Evolutionary conservation across 139 green algal genomes (phyloP).

Genomic region (Volvox reticuliferus): DNA sequence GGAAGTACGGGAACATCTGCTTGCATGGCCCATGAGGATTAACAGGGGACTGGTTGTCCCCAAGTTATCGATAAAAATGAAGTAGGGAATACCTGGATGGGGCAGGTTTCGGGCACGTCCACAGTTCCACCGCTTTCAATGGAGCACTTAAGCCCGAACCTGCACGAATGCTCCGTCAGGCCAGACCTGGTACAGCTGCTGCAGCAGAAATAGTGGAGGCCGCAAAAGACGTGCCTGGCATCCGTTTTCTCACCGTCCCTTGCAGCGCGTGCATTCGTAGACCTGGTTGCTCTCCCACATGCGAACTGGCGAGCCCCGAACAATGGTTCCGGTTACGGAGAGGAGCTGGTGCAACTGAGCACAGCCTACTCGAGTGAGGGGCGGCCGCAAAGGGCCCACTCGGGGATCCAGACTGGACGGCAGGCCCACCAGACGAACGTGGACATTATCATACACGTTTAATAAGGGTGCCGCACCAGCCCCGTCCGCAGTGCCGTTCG

Average conservation of each 20-base stretch:
- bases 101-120: constrained; percentile 49
- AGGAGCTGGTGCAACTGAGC: constrained; percentile 76
- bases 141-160: constrained; percentile 24
- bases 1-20: too few species aligned
- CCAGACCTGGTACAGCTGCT: too few species aligned
- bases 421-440: constrained; percentile 67
- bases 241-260: background rate
- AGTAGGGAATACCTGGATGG: background rate
- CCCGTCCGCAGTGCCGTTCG: background rate
- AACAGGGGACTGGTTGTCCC: too few species aligned
- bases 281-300: constrained; percentile 78
- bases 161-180: background rate
- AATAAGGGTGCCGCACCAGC: background rate
- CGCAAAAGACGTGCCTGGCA: too few species aligned
- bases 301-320: constrained; percentile 78
- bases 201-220: too few species aligned
- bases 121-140: constrained; percentile 53
- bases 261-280: constrained; percentile 60
- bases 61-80: background rate
- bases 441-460: constrained; percentile 63
- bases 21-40: too few species aligned
- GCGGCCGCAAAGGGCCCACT: constrained; percentile 43
- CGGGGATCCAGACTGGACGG: constrained; percentile 56
- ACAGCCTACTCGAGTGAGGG: constrained; percentile 63
- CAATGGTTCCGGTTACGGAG: constrained; percentile 80